Base-by-base conservation (phyloP, 257 asterid species). In the Marsdenia floribunda region DNA sequence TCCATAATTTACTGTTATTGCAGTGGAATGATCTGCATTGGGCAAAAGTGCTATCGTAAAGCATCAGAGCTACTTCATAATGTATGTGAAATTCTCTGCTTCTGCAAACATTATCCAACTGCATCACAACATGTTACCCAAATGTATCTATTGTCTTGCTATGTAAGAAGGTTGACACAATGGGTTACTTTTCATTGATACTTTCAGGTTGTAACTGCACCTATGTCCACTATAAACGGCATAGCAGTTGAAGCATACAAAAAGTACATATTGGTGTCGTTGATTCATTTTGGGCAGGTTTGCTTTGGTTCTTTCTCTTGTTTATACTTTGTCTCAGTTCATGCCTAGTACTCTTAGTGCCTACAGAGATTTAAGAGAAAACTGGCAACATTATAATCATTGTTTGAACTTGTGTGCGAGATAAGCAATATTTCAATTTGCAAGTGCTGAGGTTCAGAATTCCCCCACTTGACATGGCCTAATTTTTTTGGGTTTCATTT, bases 211-310 rank as follows among this genome's bases (percentile, higher is more conserved):
- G 99, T 95, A 55, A 92, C 99, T 44, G 94, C 98, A 78, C 98
- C 99, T 60, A 95, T 95, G 99, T 10, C 93, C 76, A 72, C 82
- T 76, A 61, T 89, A 70, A 92, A 90, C 86, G 90, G 97, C 61
- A 94, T 90, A 80, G 93, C 96, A 64, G 89, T 94, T 87, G 98
- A 92, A 86, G 99, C 99, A 59, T 94, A 92, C 92, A 94, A 94
- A 73, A 92, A 92, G 77, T 90, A 90, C 84, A 85, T 90, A 42
- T 85, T 92, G 84, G 96, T 94, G 75, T 92, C 96, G 47, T 96
- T 94, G 77, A 88, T 94, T 87, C 96, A 88, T 79, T 86, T 71
- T 78, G 99, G 99, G 67, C 99, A 91, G 97, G 98, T 93, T 82
- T 72, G 72, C 37, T 75, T 77, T 70, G 63, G 50, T 72, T 54